Evolutionary conservation across 2,329 filamentous ascomycete species (phyloP), one percentile per base, ranked within the genome.

Genomic region (Fusarium musae): DNA sequence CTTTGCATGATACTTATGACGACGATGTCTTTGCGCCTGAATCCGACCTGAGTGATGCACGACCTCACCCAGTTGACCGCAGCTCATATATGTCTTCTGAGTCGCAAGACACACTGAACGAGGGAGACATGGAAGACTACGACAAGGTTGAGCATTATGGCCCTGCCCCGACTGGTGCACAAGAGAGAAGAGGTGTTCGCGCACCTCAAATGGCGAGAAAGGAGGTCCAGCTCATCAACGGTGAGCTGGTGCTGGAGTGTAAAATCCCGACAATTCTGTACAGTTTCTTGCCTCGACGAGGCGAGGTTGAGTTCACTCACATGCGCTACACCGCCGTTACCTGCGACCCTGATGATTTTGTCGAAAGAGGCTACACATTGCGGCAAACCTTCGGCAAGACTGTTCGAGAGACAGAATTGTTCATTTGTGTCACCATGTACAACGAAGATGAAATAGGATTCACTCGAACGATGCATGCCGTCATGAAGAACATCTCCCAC

Each of bases 311-410:
- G 80, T 99, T 99, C 82, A 99, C 96, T 0, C 95, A 98, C 80
- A 98, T 98, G 96, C 92, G 96, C 60, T 99, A 99, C 82, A 98
- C 96, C 1, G 96, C 96, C 15, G 96, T 97, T n/a, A 99, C 96
- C 4, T 98, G 95, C 82, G 95, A 98, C 79, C 97, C 95, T 0
- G 95, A 98, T 81, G 95, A 98, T 80, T 98, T 97, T 78, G 93
- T 95, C 6, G 88, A 92, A 12, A 90, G 92, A 70, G 96, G 95
- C 3, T 99, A 98, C 85, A 96, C 97, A 80, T 85, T 99, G 78
- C 93, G 96, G 60, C 96, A 98, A 82, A 94, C 93, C 79, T 94
- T 98, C 69, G 95, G 95, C 50, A 89, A 86, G 64, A 97, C 93
- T 2, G 86, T 91, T 34, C 91, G 96, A 71, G 95, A 98, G 82